These are phyloP conservation scores for Auricularia sp. DNA, from an alignment of 768 basidiomycete species.

Conservation along the genomic window DNA sequence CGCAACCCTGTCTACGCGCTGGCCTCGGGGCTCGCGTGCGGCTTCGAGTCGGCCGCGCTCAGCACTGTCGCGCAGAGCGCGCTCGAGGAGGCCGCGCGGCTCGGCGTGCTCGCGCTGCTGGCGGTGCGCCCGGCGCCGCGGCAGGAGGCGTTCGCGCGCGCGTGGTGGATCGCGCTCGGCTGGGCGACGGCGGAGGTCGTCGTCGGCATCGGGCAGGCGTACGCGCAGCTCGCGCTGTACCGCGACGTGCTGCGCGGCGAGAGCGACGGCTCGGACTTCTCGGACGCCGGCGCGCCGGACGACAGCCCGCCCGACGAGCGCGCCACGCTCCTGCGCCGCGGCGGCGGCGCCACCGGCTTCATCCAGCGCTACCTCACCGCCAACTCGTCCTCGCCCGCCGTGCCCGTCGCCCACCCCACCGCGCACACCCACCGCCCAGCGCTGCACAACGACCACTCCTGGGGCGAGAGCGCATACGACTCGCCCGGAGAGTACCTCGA, in stretches of 20 bases:
- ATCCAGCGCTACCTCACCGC: not conserved
- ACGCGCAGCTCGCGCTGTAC: slow-evolving; percentile 56
- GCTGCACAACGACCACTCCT: not conserved
- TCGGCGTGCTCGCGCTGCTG: slow-evolving; percentile 43
- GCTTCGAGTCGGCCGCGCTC: slow-evolving; percentile 26
- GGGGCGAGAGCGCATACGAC: not conserved
- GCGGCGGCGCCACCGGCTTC: not conserved
- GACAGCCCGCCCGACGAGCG: not conserved
- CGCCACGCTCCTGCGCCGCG: not conserved
- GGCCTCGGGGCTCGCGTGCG: slow-evolving; percentile 19
- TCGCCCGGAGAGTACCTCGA: slow-evolving; percentile 7
- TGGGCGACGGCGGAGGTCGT: slow-evolving; percentile 64
- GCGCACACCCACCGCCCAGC: not conserved
- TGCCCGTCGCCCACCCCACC: not conserved
- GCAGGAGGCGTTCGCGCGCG: slow-evolving; percentile 40
- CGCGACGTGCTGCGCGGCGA: slow-evolving; percentile 51
- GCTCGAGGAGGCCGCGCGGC: slow-evolving; percentile 43
- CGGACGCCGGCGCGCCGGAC: not conserved
- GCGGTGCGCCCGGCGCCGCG: slow-evolving; percentile 26
- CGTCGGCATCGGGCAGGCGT: slow-evolving; percentile 60
- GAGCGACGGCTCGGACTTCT: slow-evolving; percentile 20
- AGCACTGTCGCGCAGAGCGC: slow-evolving; percentile 38
- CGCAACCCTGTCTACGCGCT: slow-evolving; percentile 37
- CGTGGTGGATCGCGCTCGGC: slow-evolving; percentile 72
- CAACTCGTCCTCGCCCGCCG: not conserved